Evolutionary conservation across 768 basidiomycete genomes (phyloP).

Genomic region (Flagelloscypha sp.): DNA sequence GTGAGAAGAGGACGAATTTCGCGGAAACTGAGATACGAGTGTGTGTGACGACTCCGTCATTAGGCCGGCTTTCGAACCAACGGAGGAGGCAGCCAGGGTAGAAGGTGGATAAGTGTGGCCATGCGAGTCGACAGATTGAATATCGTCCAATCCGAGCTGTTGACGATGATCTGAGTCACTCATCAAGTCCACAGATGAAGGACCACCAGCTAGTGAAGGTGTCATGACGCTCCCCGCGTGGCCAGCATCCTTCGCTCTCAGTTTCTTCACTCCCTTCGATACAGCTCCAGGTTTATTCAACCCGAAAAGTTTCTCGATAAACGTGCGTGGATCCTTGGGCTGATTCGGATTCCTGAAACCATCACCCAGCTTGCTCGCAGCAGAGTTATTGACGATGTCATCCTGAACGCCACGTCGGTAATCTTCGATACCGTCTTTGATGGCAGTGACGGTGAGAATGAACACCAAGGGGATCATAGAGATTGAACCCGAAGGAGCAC

Average conservation of each 20-base stretch:
- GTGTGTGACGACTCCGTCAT: too few relatives aligned
- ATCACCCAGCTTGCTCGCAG: constrained; percentile 79
- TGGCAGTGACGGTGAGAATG: constrained; percentile 80
- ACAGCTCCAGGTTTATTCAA: constrained; percentile 67
- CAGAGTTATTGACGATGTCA: constrained; percentile 91
- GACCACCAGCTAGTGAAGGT: too few relatives aligned
- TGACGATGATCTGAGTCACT: constrained; percentile 29
- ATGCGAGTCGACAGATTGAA: constrained; percentile 57
- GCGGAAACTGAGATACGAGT: too few relatives aligned
- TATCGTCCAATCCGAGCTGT: constrained; percentile 52
- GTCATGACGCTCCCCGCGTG: constrained; percentile 49
- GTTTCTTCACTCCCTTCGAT: constrained; percentile 75
- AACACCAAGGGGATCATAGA: constrained; percentile 81
- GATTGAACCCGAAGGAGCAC: constrained; percentile 73
- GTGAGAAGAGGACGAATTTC: too few relatives aligned
- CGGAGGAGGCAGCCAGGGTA: constrained; percentile 14
- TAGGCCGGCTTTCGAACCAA: too few relatives aligned
- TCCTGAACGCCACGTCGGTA: constrained; percentile 84
- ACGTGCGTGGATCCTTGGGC: constrained; percentile 65
- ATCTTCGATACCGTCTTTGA: constrained; percentile 96
- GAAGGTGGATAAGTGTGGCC: constrained; percentile 61
- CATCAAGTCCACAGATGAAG: constrained; percentile 44
- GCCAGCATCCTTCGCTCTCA: constrained; percentile 73
- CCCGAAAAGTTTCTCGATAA: constrained; percentile 67
- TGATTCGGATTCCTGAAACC: constrained; percentile 87